Percentiles rank a stretch among this genome's conserved stretches.
These are phyloP conservation scores for Russula brevipes DNA, from an alignment of 768 basidiomycete genomes.

Conservation along the genomic window DNA sequence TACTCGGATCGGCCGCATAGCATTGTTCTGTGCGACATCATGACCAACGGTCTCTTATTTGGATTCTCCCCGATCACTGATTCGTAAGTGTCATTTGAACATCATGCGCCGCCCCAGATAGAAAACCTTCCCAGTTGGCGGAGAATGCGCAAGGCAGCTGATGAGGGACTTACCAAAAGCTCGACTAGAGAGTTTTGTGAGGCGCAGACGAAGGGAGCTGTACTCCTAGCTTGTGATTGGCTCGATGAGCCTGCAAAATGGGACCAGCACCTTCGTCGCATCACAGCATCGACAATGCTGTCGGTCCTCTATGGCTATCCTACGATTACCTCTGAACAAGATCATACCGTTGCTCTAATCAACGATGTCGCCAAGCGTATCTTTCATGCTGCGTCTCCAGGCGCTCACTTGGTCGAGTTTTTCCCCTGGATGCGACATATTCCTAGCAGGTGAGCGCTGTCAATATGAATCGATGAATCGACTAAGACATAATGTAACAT, in stretches of 20 bases:
- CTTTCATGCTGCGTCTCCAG: not conserved
- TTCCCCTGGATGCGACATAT: not conserved
- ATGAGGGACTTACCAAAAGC: not conserved
- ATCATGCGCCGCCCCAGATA: not conserved
- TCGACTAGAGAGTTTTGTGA: not conserved
- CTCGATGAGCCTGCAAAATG: not conserved
- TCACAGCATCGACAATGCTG: not conserved
- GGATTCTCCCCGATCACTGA: not conserved
- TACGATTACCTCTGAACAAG: not conserved
- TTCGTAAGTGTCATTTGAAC: not conserved
- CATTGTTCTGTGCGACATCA: not conserved
- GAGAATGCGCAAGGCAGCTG: constrained; percentile 1
- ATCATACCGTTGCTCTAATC: not conserved
- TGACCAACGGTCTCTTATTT: not conserved
- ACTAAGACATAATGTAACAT: not conserved
- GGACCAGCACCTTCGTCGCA: not conserved
- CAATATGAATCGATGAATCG: not conserved
- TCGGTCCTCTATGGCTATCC: not conserved
- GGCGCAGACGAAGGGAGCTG: not conserved
- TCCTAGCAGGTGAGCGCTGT: not conserved
- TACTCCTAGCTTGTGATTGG: not conserved
- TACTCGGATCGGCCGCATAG: not conserved
- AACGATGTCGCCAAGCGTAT: not conserved
- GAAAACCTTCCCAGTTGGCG: not conserved
- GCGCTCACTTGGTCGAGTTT: not conserved